A percentile compares a stretch with the other conserved stretches of the same genome.
These are phyloP conservation scores for Fusarium setosum DNA, from an alignment of 2,329 filamentous ascomycete genomes.

Conservation along the genomic window DNA sequence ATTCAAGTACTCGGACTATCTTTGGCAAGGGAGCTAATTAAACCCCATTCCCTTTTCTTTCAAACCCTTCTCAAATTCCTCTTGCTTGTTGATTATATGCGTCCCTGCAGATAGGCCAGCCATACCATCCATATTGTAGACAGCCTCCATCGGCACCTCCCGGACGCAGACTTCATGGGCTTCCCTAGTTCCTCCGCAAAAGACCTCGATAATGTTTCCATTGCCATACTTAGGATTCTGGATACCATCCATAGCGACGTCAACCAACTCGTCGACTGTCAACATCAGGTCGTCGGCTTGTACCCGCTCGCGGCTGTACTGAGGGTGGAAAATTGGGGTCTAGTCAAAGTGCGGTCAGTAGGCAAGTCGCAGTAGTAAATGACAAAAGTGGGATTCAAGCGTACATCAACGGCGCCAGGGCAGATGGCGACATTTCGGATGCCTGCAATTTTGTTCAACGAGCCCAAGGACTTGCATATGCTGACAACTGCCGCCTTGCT, in stretches of 20 bases:
- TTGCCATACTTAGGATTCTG: conserved; percentile 13
- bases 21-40: no score
- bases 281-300: background rate
- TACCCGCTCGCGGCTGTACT: background rate
- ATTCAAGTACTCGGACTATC: no score
- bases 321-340: background rate
- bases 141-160: background rate
- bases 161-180: conserved; percentile 1
- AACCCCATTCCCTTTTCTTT: no score
- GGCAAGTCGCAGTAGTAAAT: background rate
- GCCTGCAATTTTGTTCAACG: background rate
- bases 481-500: background rate
- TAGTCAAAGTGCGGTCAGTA: rapidly evolving
- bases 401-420: background rate
- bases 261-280: conserved; percentile 18
- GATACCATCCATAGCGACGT: conserved; percentile 2
- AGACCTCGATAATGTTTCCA: conserved; percentile 13
- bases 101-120: no score
- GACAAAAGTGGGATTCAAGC: background rate
- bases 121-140: background rate
- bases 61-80: no score
- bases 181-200: conserved; percentile 3
- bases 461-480: background rate
- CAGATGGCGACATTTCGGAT: background rate
- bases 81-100: no score